Conservation (phyloP, 805 yeast species). For the Wickerhamiella australiensis region DNA sequence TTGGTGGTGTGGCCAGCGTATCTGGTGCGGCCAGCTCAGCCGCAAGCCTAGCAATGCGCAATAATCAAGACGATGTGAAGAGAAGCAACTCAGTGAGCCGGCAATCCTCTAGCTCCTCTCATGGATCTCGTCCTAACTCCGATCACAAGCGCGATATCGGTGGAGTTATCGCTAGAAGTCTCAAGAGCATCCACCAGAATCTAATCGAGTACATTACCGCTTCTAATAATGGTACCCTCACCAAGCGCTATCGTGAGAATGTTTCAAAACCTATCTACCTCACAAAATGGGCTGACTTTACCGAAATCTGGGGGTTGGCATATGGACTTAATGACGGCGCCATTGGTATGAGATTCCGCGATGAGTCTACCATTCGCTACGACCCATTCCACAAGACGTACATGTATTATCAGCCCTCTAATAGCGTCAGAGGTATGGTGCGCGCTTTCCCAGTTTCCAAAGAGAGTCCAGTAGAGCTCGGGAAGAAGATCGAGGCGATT, state of each 20-base stretch:
- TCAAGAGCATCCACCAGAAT: neutral
- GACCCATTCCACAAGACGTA: conserved; percentile 41
- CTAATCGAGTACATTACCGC: neutral
- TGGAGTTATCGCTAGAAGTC: neutral
- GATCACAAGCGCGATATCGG: conserved; percentile 5
- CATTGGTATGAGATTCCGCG: conserved; percentile 82
- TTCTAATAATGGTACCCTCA: neutral
- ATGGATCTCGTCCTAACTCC: neutral
- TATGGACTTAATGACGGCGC: conserved; percentile 83
- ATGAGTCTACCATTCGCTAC: conserved; percentile 64
- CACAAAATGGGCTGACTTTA: conserved; percentile 96
- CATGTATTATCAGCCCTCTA: conserved; percentile 52
- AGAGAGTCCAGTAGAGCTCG: conserved; percentile 40
- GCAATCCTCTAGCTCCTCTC: neutral
- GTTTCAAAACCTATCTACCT: conserved; percentile 45
- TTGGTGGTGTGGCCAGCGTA: conserved; percentile 3
- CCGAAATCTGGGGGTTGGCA: conserved; percentile 89
- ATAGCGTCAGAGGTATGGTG: neutral
- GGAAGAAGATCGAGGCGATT: conserved; percentile 63
- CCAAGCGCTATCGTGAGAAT: neutral
- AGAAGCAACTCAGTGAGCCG: neutral
- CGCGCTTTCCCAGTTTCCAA: conserved; percentile 21
- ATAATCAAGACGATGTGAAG: conserved; percentile 1
- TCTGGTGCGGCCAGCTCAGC: conserved; percentile 7
- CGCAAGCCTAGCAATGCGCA: conserved; percentile 2